These are phyloP conservation scores for Drechslerella coelobrocha DNA, from an alignment of 2,329 filamentous ascomycete species.

Conservation along the genomic window DNA sequence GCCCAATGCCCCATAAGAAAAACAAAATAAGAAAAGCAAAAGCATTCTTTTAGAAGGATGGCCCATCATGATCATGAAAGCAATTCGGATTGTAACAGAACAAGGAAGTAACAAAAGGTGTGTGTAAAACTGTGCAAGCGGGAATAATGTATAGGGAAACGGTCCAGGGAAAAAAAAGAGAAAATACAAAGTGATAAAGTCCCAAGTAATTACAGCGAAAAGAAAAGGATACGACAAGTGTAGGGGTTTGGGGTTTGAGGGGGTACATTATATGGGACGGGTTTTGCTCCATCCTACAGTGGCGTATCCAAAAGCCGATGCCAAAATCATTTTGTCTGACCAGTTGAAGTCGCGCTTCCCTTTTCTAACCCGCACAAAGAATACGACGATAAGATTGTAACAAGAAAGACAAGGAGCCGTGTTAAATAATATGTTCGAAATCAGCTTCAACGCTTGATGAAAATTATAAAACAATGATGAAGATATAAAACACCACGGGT, in stretches of 20 bases:
- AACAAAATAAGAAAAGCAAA: background rate
- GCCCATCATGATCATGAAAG: background rate
- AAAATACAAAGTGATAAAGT: constrained; percentile 50
- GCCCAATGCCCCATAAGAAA: background rate
- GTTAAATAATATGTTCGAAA: constrained; percentile 33
- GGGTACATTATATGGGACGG: constrained; percentile 25
- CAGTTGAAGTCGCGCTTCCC: constrained; percentile 25
- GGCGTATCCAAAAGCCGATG: constrained; percentile 19
- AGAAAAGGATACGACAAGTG: constrained; percentile 13
- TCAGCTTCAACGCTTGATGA: constrained; percentile 43
- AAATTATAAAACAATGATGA: constrained; percentile 30
- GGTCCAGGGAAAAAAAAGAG: constrained; percentile 2
- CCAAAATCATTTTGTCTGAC: constrained; percentile 30
- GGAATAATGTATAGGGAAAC: constrained; percentile 4
- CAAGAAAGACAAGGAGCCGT: constrained; percentile 22
- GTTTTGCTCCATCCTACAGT: constrained; percentile 19
- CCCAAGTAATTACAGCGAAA: constrained; percentile 49
- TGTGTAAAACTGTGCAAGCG: constrained; percentile 20
- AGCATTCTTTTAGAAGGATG: background rate
- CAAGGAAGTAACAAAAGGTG: background rate
- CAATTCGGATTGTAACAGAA: background rate
- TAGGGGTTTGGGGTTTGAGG: no score
- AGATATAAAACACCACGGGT: constrained; percentile 22
- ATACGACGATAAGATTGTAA: background rate
- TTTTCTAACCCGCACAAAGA: constrained; percentile 41